Evolutionary conservation across 768 basidiomycete species (phyloP), one percentile per base, ranked within the genome.

Genomic region (Rhodosporidiobolus odoratus): DNA sequence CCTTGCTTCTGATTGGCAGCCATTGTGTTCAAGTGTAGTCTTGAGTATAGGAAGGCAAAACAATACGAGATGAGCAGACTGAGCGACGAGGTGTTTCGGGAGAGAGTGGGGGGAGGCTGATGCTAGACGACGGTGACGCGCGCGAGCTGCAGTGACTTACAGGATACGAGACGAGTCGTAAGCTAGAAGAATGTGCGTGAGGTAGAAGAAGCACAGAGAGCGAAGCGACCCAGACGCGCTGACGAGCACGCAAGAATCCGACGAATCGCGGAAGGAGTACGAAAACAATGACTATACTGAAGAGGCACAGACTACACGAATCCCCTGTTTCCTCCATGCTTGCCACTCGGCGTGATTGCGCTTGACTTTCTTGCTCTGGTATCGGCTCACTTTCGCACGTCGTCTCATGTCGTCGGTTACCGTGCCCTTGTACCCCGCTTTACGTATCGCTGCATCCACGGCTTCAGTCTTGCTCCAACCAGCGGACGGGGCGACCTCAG

Each of bases 401-500:
- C 89, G 83, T 58, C 91, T 83, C 59, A 92, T 80, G 75, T 89
- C 89, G 78, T 95, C 92, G 1, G 87, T 89, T 76, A 94, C 89
- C 59, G 80, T 79, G 2, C 90, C 91, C 61, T 79, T 85, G 89
- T 89, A 98, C 5, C 93, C 96, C 6, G 94, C 91, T 81, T 99
- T 99, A 72, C 86, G 85, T 73, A 98, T 92, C 37, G 93, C 92
- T 75, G 88, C 92, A 75, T 94, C 88, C 47, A 99, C 81, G 12
- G 95, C 88, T 79, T 96, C 90, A 67, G 88, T 82, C 84, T 89
- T 89, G 71, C 87, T 86, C 96, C 96, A 99, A 12, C 91, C 93
- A 80, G 98, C 95, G 45, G 92, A 91, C 0, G 88, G 85, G 52
- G 91, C 89, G 68, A 99, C 89, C 64, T 97, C 88, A 8, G 96